Evolutionary conservation across 306 rosid genomes (phyloP).

Genomic region (Crotalaria pallida): DNA sequence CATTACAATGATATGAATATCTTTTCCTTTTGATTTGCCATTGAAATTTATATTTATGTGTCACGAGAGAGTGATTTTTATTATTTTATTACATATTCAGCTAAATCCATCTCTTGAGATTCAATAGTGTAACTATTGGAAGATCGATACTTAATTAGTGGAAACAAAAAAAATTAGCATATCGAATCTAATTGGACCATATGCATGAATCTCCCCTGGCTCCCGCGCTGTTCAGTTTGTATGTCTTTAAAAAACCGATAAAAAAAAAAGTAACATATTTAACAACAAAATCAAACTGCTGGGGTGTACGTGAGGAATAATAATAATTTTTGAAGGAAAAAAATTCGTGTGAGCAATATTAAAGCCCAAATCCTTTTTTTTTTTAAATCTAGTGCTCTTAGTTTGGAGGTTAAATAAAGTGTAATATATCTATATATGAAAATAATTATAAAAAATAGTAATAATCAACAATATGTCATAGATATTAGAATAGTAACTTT

Average conservation of each 20-base stretch:
- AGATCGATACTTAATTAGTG: neutral
- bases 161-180: neutral
- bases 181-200: constrained; percentile 7
- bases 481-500: no score
- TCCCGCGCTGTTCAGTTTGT: neutral
- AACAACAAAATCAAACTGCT: neutral
- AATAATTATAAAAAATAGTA: no score
- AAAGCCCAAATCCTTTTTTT: no score
- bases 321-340: no score
- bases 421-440: no score
- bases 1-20: neutral
- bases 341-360: no score
- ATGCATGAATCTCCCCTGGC: constrained; percentile 14
- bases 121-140: neutral
- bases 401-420: no score
- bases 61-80: neutral
- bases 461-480: no score
- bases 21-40: neutral
- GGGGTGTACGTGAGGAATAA: no score
- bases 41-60: neutral
- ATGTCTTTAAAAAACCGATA: neutral
- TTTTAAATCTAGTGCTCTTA: no score
- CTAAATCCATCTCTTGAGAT: neutral
- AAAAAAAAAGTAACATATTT: neutral
- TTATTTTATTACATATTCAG: neutral